Evolutionary conservation across 305 asterid genomes (phyloP).

Genomic region (Fraxinus platypoda): DNA sequence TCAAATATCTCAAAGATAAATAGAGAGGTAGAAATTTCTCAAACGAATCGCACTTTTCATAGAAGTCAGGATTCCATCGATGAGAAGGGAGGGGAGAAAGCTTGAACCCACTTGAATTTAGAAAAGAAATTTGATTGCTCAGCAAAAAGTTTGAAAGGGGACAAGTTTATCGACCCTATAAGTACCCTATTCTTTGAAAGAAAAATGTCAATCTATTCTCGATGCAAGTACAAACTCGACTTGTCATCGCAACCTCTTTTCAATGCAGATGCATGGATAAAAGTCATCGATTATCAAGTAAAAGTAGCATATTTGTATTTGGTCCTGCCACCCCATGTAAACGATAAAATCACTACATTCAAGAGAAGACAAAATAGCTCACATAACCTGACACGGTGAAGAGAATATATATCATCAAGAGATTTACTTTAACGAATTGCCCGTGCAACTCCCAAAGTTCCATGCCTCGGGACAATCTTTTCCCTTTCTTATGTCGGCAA

Average conservation of each 20-base stretch:
- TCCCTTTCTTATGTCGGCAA: too few species aligned
- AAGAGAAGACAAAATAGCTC: not conserved
- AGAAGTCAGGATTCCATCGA: not conserved
- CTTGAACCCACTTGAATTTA: too few species aligned
- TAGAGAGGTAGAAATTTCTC: too few species aligned
- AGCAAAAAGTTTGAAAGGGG: too few species aligned
- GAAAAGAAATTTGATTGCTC: too few species aligned
- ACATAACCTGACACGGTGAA: not conserved
- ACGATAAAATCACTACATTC: not conserved
- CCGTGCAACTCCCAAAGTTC: too few species aligned
- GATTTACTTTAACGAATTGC: too few species aligned
- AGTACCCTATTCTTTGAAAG: not conserved
- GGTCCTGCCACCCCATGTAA: not conserved
- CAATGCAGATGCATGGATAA: not conserved
- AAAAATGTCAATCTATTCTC: not conserved
- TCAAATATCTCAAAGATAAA: too few species aligned
- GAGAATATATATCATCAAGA: not conserved
- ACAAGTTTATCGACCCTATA: not conserved
- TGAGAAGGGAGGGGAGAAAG: not conserved
- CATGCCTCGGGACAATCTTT: too few species aligned
- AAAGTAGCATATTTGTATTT: not conserved
- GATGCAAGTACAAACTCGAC: not conserved
- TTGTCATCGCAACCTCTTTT: not conserved
- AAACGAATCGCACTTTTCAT: not conserved
- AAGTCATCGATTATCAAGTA: not conserved